Evolutionary conservation across 352 stramenopile species (phyloP), one percentile per base, ranked within the genome.

Genomic region (Nothophytophthora sp.): DNA sequence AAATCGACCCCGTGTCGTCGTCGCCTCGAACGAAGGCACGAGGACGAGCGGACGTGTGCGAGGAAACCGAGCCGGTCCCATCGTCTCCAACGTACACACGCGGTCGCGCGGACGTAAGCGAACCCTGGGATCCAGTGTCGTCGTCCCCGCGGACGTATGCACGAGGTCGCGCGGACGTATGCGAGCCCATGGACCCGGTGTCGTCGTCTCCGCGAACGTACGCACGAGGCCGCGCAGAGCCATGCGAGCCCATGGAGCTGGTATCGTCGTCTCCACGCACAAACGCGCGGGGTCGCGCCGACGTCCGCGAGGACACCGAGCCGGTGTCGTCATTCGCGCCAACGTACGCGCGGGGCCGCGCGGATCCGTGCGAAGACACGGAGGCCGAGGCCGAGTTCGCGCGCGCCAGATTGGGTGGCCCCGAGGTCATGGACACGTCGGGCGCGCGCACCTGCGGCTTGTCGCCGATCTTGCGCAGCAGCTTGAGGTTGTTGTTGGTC

Each of bases 401-500:
- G 25, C 32, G 49, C 12, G 61, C 44, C 13, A 59, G 28, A 8
- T 50, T 28, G 0, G 66, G 63, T 29, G 35, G 36, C 5, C 44
- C 33, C 4, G 38, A 38, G 4, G 73, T 76, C 36, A 62, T 49
- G 3, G 65, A 76, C 28, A 84, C 63, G 40, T 88, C 71, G 30
- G 73, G 57, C 12, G 48, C 47, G 15, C 71, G 38, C 38, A 82
- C 80, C 2, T 73, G 55, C 34, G 76, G 76, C 61, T 87, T 88
- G 59, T 92, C 78, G 41, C 83, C 81, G 35, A 92, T 90, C 47
- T 81, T 81, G 10, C 83, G 81, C 51, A 92, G 65, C 28, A 92
- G 67, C 63, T 90, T 90, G 46, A 92, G 74, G 66, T 92, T 94
- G 52, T 88, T 84, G 60, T 91, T 93, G 47, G 83, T 93, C 67